Base-by-base conservation (phyloP, 495 filamentous ascomycete genomes). In the Trichoderma gamsii region DNA sequence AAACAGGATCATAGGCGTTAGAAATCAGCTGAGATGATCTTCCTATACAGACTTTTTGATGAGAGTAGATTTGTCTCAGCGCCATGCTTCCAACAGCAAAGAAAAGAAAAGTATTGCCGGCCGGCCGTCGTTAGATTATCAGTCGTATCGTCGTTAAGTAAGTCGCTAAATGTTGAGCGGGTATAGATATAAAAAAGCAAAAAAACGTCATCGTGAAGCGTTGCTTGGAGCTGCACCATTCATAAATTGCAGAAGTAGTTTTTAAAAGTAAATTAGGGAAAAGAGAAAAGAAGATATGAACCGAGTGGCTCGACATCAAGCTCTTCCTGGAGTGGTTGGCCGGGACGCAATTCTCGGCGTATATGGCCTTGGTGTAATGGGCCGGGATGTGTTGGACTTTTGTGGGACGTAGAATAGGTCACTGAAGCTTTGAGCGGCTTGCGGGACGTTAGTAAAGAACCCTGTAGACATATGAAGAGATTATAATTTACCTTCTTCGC, bases 401-500 rank as follows among this genome's bases (percentile, higher is more conserved):
- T 21, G 3, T 9, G 66, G 46, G 51, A 68, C 21, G n/a, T 18
- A 11, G 13, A 66, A 68, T 25, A 68, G 12, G 9, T 63, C 51
- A 4, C 18, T 64, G 66, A 68, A 64, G 51, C 51, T 35, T 44
- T 49, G 52, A 27, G 52, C 52, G 11, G 52, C 52, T 61, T 27
- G 21, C 5, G 25, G 44, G 65, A 35, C 64, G 32, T 64, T 27
- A 51, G 67, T 64, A 70, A n/a, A n/a, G n/a, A n/a, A n/a, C n/a
- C n/a, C n/a, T n/a, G n/a, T n/a, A n/a, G n/a, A n/a, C n/a, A n/a
- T n/a, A n/a, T n/a, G n/a, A n/a, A n/a, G n/a, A n/a, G n/a, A n/a
- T n/a, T n/a, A n/a, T n/a, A n/a, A 41, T 32, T 61, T 69, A 66
- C 66, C 80, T 73, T 81, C 79, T 43, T 79, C 76, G 27, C 75